Evolutionary conservation across 2,329 filamentous ascomycete genomes (phyloP), one percentile per base, ranked within the genome.

Genomic region (Beauveria brongniartii): DNA sequence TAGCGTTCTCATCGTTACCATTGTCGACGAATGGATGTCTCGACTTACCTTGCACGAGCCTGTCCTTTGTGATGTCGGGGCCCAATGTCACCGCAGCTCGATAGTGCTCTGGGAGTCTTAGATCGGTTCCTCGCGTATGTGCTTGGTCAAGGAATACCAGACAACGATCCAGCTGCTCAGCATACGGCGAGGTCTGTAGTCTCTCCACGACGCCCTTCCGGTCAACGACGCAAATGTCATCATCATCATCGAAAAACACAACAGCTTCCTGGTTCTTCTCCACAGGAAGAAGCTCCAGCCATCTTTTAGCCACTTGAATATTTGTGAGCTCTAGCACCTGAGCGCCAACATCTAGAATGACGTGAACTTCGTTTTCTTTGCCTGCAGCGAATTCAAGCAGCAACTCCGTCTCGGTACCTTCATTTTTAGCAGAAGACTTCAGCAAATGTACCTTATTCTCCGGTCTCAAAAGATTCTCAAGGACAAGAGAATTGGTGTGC

Each of bases 281-380:
- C 2, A 52, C 48, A 1, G 50, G 20, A 1, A 65, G 55, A 1
- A 50, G 24, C 1, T 62, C 40, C 3, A 90, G 67, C 86, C 86
- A 90, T 1, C 65, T 61, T 8, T 65, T 64, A 0, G 84, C 82
- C 3, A 90, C 75, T 4, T 79, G 71, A 0, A 72, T 3, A 64
- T 90, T 90, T 12, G 73, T 75, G 0, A 87, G 70, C 28, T 91
- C 87, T 0, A 92, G 69, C 5, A 92, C 82, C 55, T 87, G 83
- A 0, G 89, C 88, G 0, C 89, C 88, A 0, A 89, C 87, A 64
- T 92, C 88, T 0, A 92, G 75, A 1, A 92, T 80, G 0, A 91
- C 86, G 0, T 79, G 77, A 0, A 82, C 75, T 74, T 72, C 0
- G 30, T 61, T 48, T 2, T 40, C 22, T 2, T 30, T 28, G 9